Percentiles rank a stretch among this genome's conserved stretches.
phyloP scores from a whole-genome alignment of 2,329 filamentous ascomycete species.

The Trichoderma brevicompactum region DNA sequence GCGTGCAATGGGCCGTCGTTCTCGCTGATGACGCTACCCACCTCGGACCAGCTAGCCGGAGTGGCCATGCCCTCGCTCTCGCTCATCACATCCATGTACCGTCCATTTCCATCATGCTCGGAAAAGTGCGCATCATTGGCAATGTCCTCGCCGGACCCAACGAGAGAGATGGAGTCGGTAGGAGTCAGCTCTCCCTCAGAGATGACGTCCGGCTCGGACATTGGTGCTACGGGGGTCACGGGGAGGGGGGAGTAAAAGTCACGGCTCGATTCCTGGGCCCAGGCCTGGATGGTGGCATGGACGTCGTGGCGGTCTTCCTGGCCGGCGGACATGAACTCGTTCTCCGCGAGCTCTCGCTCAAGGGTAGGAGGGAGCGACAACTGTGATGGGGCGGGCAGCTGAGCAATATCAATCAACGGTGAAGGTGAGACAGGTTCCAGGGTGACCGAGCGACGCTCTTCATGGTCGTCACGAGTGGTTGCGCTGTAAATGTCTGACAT shows the following conservation, averaged over 20 bases:
- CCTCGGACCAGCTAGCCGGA: slow-evolving; percentile 67
- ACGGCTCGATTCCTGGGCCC: slow-evolving; percentile 59
- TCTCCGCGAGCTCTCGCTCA: slow-evolving; percentile 44
- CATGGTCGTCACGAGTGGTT: slow-evolving; percentile 50
- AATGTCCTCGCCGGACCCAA: slow-evolving; percentile 55
- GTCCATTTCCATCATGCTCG: slow-evolving; percentile 44
- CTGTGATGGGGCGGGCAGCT: slow-evolving; percentile 30
- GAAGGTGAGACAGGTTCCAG: slow-evolving; percentile 32
- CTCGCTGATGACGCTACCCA: slow-evolving; percentile 66
- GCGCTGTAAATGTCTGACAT: slow-evolving; percentile 62
- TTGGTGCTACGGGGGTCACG: slow-evolving; percentile 52
- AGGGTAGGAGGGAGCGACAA: slow-evolving; percentile 39
- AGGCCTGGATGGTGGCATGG: slow-evolving; percentile 67
- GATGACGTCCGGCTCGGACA: slow-evolving; percentile 57
- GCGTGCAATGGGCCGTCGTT: slow-evolving; percentile 45
- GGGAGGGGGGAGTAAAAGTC: slow-evolving; percentile 67
- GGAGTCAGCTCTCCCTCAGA: slow-evolving; percentile 62
- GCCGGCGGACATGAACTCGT: slow-evolving; percentile 59
- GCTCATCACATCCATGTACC: slow-evolving; percentile 61
- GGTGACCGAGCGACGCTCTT: slow-evolving; percentile 33
- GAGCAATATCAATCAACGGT: slow-evolving; percentile 42
- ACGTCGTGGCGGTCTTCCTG: slow-evolving; percentile 53
- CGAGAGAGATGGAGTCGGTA: slow-evolving; percentile 61
- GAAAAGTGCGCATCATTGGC: slow-evolving; percentile 49
- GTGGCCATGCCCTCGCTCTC: slow-evolving; percentile 64